Base-by-base conservation (phyloP, 106 monocot genomes). In the Acorus gramineus region DNA sequence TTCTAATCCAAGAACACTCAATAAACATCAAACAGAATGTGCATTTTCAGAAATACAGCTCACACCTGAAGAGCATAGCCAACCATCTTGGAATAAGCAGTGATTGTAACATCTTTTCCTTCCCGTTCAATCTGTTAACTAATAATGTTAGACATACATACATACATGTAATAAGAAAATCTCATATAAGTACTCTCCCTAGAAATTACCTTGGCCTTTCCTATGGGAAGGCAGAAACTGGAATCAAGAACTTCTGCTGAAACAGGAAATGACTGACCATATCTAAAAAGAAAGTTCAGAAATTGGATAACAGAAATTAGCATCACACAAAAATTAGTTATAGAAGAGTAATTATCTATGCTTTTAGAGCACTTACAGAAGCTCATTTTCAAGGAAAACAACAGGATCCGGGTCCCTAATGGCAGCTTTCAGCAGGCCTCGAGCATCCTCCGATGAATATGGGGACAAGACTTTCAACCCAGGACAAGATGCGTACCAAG, bases 351-450 rank as follows among this genome's bases (percentile, higher is more conserved):
- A 53, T 48, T 5, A 6, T 49, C 57, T 13, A 50, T 42, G 50
- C 7, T 50, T 11, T 58, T 44, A 10, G 12, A 50, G 28, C 8
- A 73, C 91, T 54, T 85, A 92, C 96, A 98, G 57, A 73, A 92
- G 68, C 69, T 98, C 91, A 65, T 92, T 98, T 70, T 92, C 96
- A 52, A 92, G 83, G 68, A 98, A 88, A 72, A 98, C 85, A 77
- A 98, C 96, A 61, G 88, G 91, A 73, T 98, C 96, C 14, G 91
- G 96, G 56, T 98, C 96, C 65, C 88, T 76, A 11, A 98, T 98
- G 43, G 91, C 96, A 54, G 96, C 85, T 85, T 92, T 98, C 49
- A 98, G 73, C 70, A 92, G 75, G 64, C 96, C 96, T 52, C 96
- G 80, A 44, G 96, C 91, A 81, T 98, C 96, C 68, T 98, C 96